Evolutionary conservation across 2,329 filamentous ascomycete species (phyloP).

Genomic region (Aureobasidium leucospermi): DNA sequence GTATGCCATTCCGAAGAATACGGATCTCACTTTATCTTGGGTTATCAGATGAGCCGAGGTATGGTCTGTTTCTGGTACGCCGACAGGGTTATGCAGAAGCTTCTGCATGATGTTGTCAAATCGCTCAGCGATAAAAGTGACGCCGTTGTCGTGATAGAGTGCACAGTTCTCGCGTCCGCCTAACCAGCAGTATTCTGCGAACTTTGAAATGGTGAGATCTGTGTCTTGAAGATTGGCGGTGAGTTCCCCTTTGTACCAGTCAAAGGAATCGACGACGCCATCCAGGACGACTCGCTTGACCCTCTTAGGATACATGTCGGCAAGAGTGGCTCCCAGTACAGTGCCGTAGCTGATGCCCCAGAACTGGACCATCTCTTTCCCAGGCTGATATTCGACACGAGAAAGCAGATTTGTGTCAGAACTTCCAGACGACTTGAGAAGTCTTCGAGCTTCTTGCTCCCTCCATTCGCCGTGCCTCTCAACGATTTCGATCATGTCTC

Average conservation of each 20-base stretch:
- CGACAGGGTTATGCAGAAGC: conserved; percentile 36
- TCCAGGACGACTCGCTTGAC: conserved; percentile 37
- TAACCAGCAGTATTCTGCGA: conserved; percentile 48
- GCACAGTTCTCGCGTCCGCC: conserved; percentile 41
- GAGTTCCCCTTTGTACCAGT: conserved; percentile 45
- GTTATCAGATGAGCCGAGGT: conserved; percentile 27
- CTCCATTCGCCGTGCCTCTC: conserved; percentile 34
- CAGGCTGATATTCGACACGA: conserved; percentile 25
- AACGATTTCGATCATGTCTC: conserved; percentile 42
- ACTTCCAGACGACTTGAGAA: neutral
- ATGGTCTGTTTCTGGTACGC: conserved; percentile 32
- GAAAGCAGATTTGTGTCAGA: conserved; percentile 16
- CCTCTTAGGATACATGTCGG: conserved; percentile 38
- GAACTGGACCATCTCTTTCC: conserved; percentile 28
- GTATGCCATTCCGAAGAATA: conserved; percentile 29
- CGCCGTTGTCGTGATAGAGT: conserved; percentile 30
- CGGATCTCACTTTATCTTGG: conserved; percentile 27
- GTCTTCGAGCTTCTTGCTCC: conserved; percentile 23
- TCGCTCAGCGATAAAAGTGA: conserved; percentile 24
- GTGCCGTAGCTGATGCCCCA: conserved; percentile 42
- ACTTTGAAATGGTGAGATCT: conserved; percentile 47
- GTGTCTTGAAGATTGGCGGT: conserved; percentile 44
- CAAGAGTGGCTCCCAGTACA: conserved; percentile 40
- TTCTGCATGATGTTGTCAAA: conserved; percentile 34
- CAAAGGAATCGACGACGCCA: conserved; percentile 34